Evolutionary conservation across 306 rosid genomes (phyloP).

Genomic region (Lathyrus oleraceus): DNA sequence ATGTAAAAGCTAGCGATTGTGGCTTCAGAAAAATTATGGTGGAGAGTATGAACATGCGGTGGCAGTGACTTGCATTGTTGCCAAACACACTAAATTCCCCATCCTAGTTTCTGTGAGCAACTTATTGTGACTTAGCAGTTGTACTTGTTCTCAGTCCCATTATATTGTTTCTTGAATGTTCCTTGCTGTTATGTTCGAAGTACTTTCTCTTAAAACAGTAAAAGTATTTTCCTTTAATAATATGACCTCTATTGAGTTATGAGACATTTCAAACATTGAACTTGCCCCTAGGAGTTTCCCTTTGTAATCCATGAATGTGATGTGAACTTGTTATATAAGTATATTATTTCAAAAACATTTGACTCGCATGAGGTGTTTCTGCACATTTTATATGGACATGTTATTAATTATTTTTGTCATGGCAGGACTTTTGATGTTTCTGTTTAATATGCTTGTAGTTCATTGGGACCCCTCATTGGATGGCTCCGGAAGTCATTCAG

Average conservation of each 20-base stretch:
- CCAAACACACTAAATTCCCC: neutral
- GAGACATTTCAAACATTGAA: constrained; percentile 6
- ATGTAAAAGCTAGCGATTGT: no score
- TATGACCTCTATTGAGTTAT: constrained; percentile 17
- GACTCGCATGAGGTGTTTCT: constrained; percentile 29
- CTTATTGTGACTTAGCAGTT: constrained; percentile 2
- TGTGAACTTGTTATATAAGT: constrained; percentile 2
- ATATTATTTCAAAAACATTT: neutral
- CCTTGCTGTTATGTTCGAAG: neutral
- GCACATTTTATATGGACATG: constrained; percentile 26
- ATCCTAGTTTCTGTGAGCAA: constrained; percentile 6
- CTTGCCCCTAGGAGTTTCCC: neutral
- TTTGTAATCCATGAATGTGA: constrained; percentile 13
- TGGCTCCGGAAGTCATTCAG: constrained; percentile 99
- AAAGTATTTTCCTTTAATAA: neutral
- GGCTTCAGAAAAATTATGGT: no score
- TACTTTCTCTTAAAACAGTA: neutral
- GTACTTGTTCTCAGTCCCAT: constrained; percentile 1
- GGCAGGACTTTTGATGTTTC: constrained; percentile 32
- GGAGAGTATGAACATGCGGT: no score
- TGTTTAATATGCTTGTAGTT: constrained; percentile 61
- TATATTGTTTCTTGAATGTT: constrained; percentile 20
- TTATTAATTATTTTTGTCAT: constrained; percentile 21
- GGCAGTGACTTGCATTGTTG: no score
- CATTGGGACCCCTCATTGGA: constrained; percentile 99